These are phyloP conservation scores for Ophiostoma sp. DNA, from an alignment of 2,329 filamentous ascomycete genomes.

Conservation along the genomic window DNA sequence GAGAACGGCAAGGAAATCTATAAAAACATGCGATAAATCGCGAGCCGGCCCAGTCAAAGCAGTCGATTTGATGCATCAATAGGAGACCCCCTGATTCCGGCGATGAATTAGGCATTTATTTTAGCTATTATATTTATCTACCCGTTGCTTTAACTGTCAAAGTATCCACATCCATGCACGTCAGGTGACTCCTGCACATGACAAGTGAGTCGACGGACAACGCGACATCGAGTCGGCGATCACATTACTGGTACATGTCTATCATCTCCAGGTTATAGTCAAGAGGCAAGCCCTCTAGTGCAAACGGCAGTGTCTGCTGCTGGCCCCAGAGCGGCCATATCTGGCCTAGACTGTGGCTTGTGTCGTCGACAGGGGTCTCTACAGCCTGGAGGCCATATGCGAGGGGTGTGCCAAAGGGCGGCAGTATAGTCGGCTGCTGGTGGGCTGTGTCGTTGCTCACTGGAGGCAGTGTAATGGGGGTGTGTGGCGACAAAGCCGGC, in stretches of 20 bases:
- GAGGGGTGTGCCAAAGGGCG: not conserved
- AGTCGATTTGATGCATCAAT: not conserved
- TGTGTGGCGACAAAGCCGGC: not conserved
- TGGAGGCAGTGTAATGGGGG: not conserved
- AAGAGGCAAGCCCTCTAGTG: not conserved
- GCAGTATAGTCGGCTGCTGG: not conserved
- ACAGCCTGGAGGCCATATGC: not conserved
- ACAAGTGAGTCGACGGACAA: not conserved
- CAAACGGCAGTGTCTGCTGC: not conserved
- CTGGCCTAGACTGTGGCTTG: not conserved
- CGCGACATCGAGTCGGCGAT: not conserved
- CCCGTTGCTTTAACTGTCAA: not conserved
- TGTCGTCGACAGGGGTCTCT: not conserved
- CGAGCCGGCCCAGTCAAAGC: not conserved
- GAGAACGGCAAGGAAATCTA: not conserved
- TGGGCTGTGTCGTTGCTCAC: not conserved
- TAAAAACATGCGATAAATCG: not conserved
- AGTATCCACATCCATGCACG: not conserved
- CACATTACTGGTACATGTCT: not conserved
- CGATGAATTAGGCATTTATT: not conserved
- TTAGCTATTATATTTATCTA: not conserved
- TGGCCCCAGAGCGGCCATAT: not conserved
- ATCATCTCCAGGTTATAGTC: not conserved
- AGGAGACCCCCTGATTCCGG: conserved; percentile 3
- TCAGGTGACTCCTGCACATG: not conserved